Percentiles rank a stretch among this genome's conserved stretches.
These are phyloP conservation scores for Umbelopsis ramanniana DNA, from an alignment of 192 early-diverging fungal genomes.

Conservation along the genomic window DNA sequence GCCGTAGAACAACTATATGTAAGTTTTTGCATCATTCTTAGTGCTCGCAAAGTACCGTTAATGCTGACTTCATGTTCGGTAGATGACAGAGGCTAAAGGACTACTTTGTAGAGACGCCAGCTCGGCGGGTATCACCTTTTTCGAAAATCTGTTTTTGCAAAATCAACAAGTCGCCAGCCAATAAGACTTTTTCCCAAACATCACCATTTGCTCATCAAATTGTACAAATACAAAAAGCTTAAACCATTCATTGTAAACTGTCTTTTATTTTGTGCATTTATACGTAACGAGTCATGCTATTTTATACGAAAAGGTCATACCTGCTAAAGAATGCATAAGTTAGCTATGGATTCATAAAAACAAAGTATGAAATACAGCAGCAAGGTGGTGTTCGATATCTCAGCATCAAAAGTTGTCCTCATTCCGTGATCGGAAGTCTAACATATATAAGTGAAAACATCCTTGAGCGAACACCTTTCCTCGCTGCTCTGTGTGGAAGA, in stretches of 20 bases:
- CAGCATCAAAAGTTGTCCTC: constrained; percentile 11
- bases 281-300: too few species aligned
- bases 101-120: constrained; percentile 88
- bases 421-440: constrained; percentile 18
- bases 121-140: constrained; percentile 83
- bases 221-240: too few species aligned
- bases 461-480: not conserved
- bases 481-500: not conserved
- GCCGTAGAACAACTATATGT: constrained; percentile 75
- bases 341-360: not conserved
- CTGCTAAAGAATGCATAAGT: not conserved
- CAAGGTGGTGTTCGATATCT: not conserved
- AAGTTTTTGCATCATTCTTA: constrained; percentile 24
- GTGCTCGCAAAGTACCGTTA: constrained; percentile 16
- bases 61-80: constrained; percentile 18
- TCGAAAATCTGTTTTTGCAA: constrained; percentile 67
- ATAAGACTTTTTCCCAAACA: too few species aligned
- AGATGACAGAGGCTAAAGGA: constrained; percentile 79
- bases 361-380: not conserved
- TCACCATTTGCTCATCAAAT: too few species aligned
- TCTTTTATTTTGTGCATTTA: too few species aligned
- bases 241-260: too few species aligned
- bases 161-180: not conserved
- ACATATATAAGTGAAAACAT: constrained; percentile 18
- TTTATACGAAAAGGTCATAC: not conserved